Conservation (phyloP, 2,329 filamentous ascomycete species). For the Claviceps cyperi region DNA sequence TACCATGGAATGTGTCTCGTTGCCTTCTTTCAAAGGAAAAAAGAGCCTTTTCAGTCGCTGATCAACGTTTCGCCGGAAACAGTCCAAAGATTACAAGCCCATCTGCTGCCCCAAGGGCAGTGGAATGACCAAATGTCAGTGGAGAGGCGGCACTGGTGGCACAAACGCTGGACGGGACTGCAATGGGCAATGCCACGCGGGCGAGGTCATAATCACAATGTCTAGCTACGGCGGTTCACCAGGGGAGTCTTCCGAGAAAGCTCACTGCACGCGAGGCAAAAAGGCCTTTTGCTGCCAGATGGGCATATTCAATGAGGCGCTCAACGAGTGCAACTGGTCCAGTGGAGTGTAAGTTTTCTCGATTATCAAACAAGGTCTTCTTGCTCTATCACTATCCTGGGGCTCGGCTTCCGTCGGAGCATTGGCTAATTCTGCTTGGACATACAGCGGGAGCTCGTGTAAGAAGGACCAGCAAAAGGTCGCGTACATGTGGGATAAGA, state of each 20-base stretch:
- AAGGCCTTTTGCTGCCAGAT: constrained; percentile 8
- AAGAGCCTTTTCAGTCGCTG: background rate
- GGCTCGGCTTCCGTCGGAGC: background rate
- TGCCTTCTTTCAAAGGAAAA: too few relatives aligned
- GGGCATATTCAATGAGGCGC: background rate
- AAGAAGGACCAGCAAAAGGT: background rate
- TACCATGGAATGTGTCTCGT: too few relatives aligned
- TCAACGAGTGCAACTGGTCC: background rate
- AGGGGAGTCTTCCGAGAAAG: background rate
- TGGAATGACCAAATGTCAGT: constrained; percentile 3
- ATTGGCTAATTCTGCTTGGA: background rate
- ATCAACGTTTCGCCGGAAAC: background rate
- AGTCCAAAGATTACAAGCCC: background rate
- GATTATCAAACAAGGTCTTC: too few relatives aligned
- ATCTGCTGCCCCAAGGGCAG: constrained; percentile 6
- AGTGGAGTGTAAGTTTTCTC: background rate
- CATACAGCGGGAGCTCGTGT: background rate
- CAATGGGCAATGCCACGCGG: constrained; percentile 7
- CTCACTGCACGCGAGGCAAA: constrained; percentile 3
- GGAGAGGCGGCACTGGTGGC: constrained; percentile 5
- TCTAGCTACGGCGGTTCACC: constrained; percentile 3
- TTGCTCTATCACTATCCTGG: too few relatives aligned
- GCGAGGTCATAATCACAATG: constrained; percentile 5
- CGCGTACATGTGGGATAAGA: background rate
- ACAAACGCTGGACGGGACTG: constrained; percentile 3